Conservation (phyloP, 495 filamentous ascomycete genomes). For the Oleoguttula mirabilis region DNA sequence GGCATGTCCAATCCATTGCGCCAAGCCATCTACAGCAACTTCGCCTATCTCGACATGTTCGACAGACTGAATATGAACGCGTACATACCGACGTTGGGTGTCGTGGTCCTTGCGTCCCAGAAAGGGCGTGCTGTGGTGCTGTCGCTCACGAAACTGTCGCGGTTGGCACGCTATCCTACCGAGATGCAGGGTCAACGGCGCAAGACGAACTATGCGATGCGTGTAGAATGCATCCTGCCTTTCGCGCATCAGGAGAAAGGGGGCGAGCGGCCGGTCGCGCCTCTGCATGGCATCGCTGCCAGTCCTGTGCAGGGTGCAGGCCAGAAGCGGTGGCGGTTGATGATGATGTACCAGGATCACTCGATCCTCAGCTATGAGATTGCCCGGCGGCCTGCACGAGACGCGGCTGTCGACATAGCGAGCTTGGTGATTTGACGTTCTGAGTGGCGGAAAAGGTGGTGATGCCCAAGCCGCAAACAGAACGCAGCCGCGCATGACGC, state of each 20-base stretch:
- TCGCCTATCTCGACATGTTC: conserved; percentile 27
- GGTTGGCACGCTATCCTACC: neutral
- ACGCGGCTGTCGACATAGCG: conserved; percentile 6
- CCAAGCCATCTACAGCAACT: conserved; percentile 29
- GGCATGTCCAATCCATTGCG: conserved; percentile 33
- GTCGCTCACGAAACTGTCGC: conserved; percentile 43
- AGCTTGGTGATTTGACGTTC: conserved; percentile 5
- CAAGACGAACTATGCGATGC: conserved; percentile 34
- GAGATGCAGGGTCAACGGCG: neutral
- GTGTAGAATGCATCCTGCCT: conserved; percentile 47
- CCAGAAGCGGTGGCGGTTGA: conserved; percentile 50
- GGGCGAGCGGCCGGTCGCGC: conserved; percentile 32
- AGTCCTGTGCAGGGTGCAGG: conserved; percentile 50
- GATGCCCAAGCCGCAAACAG: too few relatives aligned
- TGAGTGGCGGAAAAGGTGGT: too few relatives aligned
- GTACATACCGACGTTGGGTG: conserved; percentile 63
- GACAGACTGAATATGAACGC: conserved; percentile 68
- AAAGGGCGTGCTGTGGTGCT: conserved; percentile 65
- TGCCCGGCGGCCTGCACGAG: conserved; percentile 9
- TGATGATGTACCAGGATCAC: conserved; percentile 66
- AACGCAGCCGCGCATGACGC: too few relatives aligned
- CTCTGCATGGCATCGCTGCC: conserved; percentile 45
- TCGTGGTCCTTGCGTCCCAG: conserved; percentile 62
- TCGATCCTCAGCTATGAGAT: conserved; percentile 75
- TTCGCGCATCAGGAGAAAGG: conserved; percentile 36